Evolutionary conservation across 1,284 basidiomycete genomes (phyloP), one percentile per base, ranked within the genome.

Genomic region (Ustilago curta): DNA sequence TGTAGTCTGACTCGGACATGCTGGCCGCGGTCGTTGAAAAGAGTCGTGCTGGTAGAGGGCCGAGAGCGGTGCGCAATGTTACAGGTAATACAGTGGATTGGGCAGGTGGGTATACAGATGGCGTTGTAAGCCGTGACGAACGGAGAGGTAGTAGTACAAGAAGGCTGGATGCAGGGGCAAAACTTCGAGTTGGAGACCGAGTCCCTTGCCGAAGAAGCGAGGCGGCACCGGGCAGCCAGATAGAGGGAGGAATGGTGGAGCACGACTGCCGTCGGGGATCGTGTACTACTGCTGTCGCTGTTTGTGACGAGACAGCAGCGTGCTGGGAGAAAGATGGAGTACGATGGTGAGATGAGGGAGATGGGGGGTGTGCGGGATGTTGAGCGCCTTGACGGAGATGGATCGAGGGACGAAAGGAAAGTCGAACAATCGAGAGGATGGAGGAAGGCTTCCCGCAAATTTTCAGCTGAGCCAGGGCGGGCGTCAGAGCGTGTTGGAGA

Each of bases 181-280:
- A 18, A 39, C 35, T 43, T 55, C 55, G 55, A 31, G 42, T 43
- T 18, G 35, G 27, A 7, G 50, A 40, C 12, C 14, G 25, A 35
- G 59, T 47, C 31, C 44, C 42, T 51, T 37, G 35, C 16, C 49
- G 50, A 31, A 70, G 53, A 19, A 60, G 53, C 47, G 50, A 54
- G 68, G 68, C 68, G 44, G 68, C 68, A 57, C 68, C 68, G 40
- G 68, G 68, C 68, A 70, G 68, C 68, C 68, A 70, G 45, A 32
- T 58, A 49, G 60, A 53, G 21, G 42, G 54, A 57, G 58, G 62
- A 65, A 70, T 70, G 53, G 45, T 65, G 68, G 42, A 60, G 49
- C 8, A 39, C 44, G 21, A 31, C 43, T 50, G 44, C 50, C 40
- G 39, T 31, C 39, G 29, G 31, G 47, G 60, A 57, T 40, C 29